Percentiles rank a stretch among this genome's conserved stretches.
Conservation (phyloP, 176 grass and related monocot species). For the Carex parvula region DNA sequence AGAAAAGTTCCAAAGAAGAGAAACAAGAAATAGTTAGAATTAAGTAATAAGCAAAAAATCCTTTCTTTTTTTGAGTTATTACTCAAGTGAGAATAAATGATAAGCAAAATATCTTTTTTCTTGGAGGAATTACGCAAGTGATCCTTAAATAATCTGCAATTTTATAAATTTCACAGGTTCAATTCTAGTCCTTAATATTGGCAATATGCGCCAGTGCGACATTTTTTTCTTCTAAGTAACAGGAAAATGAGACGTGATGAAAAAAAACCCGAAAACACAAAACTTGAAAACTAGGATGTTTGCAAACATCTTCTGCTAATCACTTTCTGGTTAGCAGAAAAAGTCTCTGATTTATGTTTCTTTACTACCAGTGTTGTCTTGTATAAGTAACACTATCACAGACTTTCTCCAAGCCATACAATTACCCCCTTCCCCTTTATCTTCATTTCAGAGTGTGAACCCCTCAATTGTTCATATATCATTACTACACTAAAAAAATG, state of each 20-base stretch:
- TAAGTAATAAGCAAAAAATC: not conserved
- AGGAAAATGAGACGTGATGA: not conserved
- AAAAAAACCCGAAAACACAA: not conserved
- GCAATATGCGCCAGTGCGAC: not conserved
- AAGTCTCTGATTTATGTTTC: not conserved
- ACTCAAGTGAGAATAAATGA: not conserved
- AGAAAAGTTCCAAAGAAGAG: constrained; percentile 32
- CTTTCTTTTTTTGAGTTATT: not conserved
- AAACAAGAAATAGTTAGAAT: constrained; percentile 7
- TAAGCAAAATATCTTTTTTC: not conserved
- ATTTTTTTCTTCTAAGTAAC: not conserved
- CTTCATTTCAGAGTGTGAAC: not conserved
- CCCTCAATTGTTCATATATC: not conserved
- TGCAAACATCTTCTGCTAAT: not conserved
- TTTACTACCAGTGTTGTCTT: not conserved
- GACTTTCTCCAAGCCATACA: not conserved
- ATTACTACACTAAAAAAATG: not conserved
- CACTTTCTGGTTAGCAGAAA: not conserved
- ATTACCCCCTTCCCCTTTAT: not conserved
- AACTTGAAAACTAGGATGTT: not conserved
- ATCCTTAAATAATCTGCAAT: not conserved
- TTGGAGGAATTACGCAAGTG: not conserved
- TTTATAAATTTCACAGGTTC: constrained; percentile 10
- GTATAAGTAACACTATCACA: not conserved
- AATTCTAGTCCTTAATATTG: not conserved